Evolutionary conservation across 768 basidiomycete genomes (phyloP), one percentile per base, ranked within the genome.

Genomic region (Hemileccinum impolitum): DNA sequence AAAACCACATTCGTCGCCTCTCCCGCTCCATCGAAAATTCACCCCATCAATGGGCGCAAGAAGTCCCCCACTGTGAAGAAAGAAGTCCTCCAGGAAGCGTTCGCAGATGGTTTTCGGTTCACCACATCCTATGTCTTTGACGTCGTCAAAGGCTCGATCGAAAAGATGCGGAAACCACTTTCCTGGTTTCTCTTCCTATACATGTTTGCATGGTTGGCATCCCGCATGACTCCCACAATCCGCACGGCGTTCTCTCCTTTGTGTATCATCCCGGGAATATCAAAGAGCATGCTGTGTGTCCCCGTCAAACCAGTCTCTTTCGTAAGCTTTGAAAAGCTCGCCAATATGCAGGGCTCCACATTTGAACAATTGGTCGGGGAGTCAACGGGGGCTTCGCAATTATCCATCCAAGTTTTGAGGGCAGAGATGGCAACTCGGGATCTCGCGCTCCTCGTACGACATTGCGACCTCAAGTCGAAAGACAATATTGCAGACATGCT

Each of bases 341-440:
- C 82, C 30, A 72, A 82, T 14, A 72, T 81, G 3, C 84, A 90
- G 54, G n/a, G 76, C 50, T 70, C 76, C 36, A 77, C 77, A 2
- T 81, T 90, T 49, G 84, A 81, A 45, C 72, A 85, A 54, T 66
- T 90, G 15, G 62, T 85, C n/a, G n/a, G n/a, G n/a, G n/a, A n/a
- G n/a, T n/a, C n/a, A n/a, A n/a, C n/a, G n/a, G n/a, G n/a, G n/a
- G n/a, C n/a, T n/a, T n/a, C n/a, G n/a, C n/a, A n/a, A n/a, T n/a
- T n/a, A n/a, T n/a, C n/a, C n/a, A n/a, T n/a, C n/a, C n/a, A n/a
- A n/a, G n/a, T n/a, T n/a, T n/a, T n/a, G n/a, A n/a, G 82, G 63
- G 82, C 86, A 13, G 84, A 90, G 56, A 82, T 90, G 78, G 88
- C 87, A 13, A 86, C 84, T 1, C 70, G 66, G 18, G 89, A 91